Conservation (phyloP, 345 rosid genomes). For the Kandelia obovata region DNA sequence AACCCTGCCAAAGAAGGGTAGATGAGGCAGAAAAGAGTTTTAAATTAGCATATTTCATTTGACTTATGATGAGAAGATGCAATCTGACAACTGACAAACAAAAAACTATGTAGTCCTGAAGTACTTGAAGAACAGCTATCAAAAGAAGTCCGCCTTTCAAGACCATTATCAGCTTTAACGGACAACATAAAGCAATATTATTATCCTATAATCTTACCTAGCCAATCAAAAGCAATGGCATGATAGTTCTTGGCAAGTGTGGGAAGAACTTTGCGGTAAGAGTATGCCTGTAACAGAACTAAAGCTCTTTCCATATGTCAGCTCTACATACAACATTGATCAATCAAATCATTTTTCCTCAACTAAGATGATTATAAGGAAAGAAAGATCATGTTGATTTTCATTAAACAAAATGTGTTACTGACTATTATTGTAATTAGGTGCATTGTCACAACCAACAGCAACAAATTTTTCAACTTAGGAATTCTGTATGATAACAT, state of each 20-base stretch:
- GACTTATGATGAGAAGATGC: constrained; percentile 1
- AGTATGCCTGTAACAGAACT: constrained; percentile 60
- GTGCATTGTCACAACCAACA: background rate
- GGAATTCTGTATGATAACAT: background rate
- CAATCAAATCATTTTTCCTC: background rate
- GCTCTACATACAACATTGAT: background rate
- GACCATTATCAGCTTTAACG: background rate
- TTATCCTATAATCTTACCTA: constrained; percentile 37
- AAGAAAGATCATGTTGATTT: background rate
- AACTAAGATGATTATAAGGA: background rate
- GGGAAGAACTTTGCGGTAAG: constrained; percentile 78
- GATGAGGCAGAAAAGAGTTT: background rate
- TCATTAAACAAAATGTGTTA: background rate
- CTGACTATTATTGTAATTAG: background rate
- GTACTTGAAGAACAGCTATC: too few species aligned
- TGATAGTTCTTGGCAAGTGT: constrained; percentile 65
- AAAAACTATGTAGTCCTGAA: background rate
- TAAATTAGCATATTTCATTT: background rate
- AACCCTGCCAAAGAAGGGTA: constrained; percentile 47
- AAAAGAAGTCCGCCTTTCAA: background rate
- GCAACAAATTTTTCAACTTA: background rate
- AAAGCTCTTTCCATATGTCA: background rate
- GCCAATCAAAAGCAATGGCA: constrained; percentile 89
- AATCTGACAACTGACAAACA: background rate
- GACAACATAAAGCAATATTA: too few species aligned